Conservation (phyloP, 192 early-diverging fungal genomes). For the Backusella sp. region DNA sequence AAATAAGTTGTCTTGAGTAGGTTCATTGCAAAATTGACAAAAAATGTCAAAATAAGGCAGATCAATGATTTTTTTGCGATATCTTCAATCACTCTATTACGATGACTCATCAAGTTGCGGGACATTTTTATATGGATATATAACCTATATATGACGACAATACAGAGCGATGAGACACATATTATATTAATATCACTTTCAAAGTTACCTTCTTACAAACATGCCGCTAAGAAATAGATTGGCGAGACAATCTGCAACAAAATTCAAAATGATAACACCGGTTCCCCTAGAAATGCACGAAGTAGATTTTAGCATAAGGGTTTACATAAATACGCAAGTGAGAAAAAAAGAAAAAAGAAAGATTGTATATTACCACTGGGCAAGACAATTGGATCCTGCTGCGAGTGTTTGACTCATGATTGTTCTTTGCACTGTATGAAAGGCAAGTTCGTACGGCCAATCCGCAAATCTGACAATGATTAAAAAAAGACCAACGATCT, state of each 20-base stretch:
- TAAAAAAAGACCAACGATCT: conserved; percentile 19
- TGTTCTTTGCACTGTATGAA: conserved; percentile 4
- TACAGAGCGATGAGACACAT: neutral
- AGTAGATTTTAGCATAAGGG: neutral
- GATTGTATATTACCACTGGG: conserved; percentile 20
- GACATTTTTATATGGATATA: conserved; percentile 24
- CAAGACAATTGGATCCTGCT: conserved; percentile 21
- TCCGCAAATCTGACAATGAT: conserved; percentile 35
- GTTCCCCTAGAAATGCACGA: conserved; percentile 11
- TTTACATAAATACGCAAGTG: neutral
- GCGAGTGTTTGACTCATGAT: neutral
- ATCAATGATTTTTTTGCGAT: conserved; percentile 33
- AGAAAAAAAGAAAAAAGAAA: neutral
- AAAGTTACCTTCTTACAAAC: conserved; percentile 30
- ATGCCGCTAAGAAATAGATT: conserved; percentile 37
- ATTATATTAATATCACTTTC: neutral
- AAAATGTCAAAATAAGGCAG: conserved; percentile 34
- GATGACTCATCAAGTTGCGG: conserved; percentile 2
- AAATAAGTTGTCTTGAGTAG: conserved; percentile 31
- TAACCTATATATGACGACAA: conserved; percentile 4
- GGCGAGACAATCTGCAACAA: conserved; percentile 29
- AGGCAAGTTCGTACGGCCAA: conserved; percentile 37
- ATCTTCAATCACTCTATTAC: conserved; percentile 28
- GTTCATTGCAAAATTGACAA: conserved; percentile 37
- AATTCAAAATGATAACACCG: conserved; percentile 35